Evolutionary conservation across 139 green algal genomes (phyloP).

Genomic region (Coccomyxa sp.): DNA sequence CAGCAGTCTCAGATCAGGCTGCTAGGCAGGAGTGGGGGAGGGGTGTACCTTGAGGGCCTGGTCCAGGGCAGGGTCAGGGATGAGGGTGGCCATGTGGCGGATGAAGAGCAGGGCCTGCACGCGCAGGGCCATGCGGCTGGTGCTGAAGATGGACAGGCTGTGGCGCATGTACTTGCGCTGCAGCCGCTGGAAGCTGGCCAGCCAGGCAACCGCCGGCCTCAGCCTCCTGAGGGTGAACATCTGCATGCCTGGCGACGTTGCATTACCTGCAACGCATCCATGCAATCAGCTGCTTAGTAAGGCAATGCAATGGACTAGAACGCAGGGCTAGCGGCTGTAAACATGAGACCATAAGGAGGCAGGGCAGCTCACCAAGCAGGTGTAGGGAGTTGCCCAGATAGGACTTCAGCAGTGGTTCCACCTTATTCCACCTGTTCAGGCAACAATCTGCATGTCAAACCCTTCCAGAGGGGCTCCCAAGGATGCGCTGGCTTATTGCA

Average conservation of each 20-base stretch:
- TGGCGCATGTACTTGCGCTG: constrained; percentile 68
- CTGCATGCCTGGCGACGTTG: constrained; percentile 66
- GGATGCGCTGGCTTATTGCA: neutral
- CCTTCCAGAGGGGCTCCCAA: neutral
- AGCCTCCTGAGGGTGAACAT: constrained; percentile 78
- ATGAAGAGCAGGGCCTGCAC: constrained; percentile 83
- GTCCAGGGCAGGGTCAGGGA: constrained; percentile 63
- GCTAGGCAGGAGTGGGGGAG: neutral
- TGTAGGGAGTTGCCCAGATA: constrained; percentile 95
- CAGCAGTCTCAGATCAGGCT: too few species aligned
- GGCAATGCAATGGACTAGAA: neutral
- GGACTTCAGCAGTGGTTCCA: constrained; percentile 78
- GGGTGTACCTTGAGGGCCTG: constrained; percentile 55
- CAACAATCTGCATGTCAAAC: neutral
- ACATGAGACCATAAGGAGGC: neutral
- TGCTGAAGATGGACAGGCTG: constrained; percentile 69
- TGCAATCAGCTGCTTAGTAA: neutral
- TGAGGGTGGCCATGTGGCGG: constrained; percentile 62
- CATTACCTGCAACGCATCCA: constrained; percentile 19
- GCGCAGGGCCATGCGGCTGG: constrained; percentile 40
- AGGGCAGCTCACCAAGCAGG: constrained; percentile 56
- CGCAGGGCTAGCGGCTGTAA: neutral
- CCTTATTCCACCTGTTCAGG: constrained; percentile 56
- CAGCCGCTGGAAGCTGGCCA: constrained; percentile 69
- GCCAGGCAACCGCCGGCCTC: constrained; percentile 53